Percentiles rank a stretch among this genome's conserved stretches.
Conservation (phyloP, 352 stramenopile species). For the Phytophthora ramorum region DNA sequence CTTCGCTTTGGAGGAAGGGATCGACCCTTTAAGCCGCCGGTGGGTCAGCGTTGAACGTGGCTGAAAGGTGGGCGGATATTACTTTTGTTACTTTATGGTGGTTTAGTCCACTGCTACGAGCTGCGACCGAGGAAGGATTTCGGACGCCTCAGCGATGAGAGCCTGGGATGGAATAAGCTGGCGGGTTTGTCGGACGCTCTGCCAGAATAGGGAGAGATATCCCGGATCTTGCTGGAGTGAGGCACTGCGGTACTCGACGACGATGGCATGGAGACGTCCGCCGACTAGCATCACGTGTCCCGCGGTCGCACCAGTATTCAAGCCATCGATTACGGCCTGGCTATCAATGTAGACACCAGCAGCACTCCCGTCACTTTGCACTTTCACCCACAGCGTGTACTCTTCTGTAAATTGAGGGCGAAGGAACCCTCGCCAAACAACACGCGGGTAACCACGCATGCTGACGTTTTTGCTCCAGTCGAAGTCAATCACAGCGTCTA, state of each 20-base stretch:
- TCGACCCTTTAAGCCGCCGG: conserved; percentile 67
- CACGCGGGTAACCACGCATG: conserved; percentile 51
- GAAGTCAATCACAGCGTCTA: conserved; percentile 49
- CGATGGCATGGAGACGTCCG: conserved; percentile 46
- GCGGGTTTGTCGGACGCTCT: conserved; percentile 19
- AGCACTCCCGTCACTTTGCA: conserved; percentile 28
- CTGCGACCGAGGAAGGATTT: conserved; percentile 32
- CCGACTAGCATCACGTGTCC: conserved; percentile 32
- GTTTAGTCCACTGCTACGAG: conserved; percentile 25
- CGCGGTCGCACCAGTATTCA: conserved; percentile 35
- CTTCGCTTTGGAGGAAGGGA: conserved; percentile 84
- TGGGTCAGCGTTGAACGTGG: conserved; percentile 7
- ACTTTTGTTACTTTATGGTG: not conserved
- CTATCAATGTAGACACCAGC: conserved; percentile 45
- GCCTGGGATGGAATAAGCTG: conserved; percentile 25
- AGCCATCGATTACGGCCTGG: conserved; percentile 41
- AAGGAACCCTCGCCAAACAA: conserved; percentile 58
- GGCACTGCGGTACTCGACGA: conserved; percentile 52
- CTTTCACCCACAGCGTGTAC: conserved; percentile 45
- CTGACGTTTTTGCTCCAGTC: conserved; percentile 47
- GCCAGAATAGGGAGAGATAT: conserved; percentile 27
- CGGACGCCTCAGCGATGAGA: conserved; percentile 23
- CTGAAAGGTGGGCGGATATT: not conserved
- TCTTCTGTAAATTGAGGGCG: conserved; percentile 47
- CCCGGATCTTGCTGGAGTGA: conserved; percentile 19